A percentile compares a stretch with the other conserved stretches of the same genome.
These are phyloP conservation scores for Yamadazyma pseudoaaseri DNA, from an alignment of 1,139 yeast genomes.

Conservation along the genomic window DNA sequence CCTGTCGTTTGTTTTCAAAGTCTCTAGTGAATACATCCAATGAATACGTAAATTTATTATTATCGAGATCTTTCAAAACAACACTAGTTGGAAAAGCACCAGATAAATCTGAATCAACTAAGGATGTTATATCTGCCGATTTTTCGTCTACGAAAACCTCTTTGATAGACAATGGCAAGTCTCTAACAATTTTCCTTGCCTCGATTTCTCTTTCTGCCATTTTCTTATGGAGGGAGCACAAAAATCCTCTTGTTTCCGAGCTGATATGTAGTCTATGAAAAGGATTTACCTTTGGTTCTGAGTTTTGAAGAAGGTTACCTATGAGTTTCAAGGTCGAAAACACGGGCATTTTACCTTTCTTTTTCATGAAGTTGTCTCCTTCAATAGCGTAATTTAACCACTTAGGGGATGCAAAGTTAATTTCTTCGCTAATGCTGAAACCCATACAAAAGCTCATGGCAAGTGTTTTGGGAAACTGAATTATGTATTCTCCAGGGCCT, in stretches of 20 bases:
- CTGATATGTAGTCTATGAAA: slow-evolving; percentile 3
- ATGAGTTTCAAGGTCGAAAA: slow-evolving; percentile 51
- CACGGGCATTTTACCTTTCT: slow-evolving; percentile 49
- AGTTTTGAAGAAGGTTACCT: slow-evolving; percentile 43
- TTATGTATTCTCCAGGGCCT: slow-evolving; percentile 57
- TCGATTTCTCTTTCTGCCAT: slow-evolving; percentile 3
- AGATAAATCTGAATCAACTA: slow-evolving; percentile 49
- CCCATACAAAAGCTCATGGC: slow-evolving; percentile 54
- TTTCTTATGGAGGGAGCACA: not conserved
- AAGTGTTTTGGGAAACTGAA: slow-evolving; percentile 57
- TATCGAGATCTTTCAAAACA: slow-evolving; percentile 29
- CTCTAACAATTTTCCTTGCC: slow-evolving; percentile 34
- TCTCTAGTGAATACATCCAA: slow-evolving; percentile 37
- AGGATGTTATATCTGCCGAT: slow-evolving; percentile 10
- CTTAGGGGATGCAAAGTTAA: slow-evolving; percentile 53
- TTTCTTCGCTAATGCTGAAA: slow-evolving; percentile 52
- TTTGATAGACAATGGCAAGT: slow-evolving; percentile 23
- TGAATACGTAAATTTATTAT: slow-evolving; percentile 39
- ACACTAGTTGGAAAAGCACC: slow-evolving; percentile 55
- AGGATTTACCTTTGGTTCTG: slow-evolving; percentile 22
- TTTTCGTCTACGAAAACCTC: slow-evolving; percentile 38
- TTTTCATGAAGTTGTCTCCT: slow-evolving; percentile 52
- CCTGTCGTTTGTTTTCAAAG: slow-evolving; percentile 15
- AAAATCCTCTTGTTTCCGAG: not conserved
- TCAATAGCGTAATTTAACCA: slow-evolving; percentile 54